Evolutionary conservation across 2,329 filamentous ascomycete genomes (phyloP).

Genomic region (Trichoderma koningii): DNA sequence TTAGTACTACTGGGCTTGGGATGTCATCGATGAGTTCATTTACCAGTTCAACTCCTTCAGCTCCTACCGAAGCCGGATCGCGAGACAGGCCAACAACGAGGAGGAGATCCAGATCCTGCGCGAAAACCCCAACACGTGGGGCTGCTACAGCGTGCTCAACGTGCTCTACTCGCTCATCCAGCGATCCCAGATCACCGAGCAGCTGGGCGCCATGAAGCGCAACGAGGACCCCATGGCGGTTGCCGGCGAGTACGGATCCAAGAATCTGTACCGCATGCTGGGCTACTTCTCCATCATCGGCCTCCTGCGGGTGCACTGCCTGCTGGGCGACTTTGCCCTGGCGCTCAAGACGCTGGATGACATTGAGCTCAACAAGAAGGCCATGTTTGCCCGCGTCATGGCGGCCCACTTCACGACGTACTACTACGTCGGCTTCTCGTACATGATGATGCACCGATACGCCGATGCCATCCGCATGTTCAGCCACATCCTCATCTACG

Average conservation of each 20-base stretch:
- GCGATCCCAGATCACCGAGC: conserved; percentile 96
- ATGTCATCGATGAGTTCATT: conserved; percentile 99
- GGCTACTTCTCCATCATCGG: conserved; percentile 99
- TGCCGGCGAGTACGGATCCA: conserved; percentile 91
- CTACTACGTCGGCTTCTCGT: conserved; percentile 99
- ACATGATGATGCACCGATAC: conserved; percentile 99
- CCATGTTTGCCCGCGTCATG: conserved; percentile 99
- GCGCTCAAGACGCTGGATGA: conserved; percentile 98
- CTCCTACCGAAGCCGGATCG: conserved; percentile 90
- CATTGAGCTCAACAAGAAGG: conserved; percentile 99
- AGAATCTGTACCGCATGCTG: conserved; percentile 95
- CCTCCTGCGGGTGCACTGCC: conserved; percentile 89
- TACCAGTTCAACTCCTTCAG: conserved; percentile 99
- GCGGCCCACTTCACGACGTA: conserved; percentile 99
- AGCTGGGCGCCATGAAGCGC: conserved; percentile 90
- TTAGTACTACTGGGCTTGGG: conserved; percentile 99
- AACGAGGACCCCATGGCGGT: conserved; percentile 86
- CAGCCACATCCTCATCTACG: conserved; percentile 99
- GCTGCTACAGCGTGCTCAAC: conserved; percentile 98
- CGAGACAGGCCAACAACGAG: conserved; percentile 78
- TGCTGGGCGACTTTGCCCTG: conserved; percentile 96
- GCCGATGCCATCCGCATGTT: conserved; percentile 99
- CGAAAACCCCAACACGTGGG: conserved; percentile 99
- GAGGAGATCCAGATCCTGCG: conserved; percentile 90
- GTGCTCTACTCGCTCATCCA: conserved; percentile 99